Evolutionary conservation across 306 rosid species (phyloP).

Genomic region (Datisca glomerata): DNA sequence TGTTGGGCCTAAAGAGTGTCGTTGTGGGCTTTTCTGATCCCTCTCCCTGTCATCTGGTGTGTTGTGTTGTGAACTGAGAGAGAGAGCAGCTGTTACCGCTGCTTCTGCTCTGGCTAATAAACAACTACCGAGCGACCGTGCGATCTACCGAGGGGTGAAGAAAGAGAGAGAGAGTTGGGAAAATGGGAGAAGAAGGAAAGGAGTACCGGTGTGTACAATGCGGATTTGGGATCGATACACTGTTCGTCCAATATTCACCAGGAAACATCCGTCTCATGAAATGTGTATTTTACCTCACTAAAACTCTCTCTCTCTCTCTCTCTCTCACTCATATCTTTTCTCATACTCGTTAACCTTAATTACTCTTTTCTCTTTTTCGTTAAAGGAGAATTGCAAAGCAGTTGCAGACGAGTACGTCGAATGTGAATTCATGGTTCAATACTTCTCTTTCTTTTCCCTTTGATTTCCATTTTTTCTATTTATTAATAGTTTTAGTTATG

Average conservation of each 20-base stretch:
- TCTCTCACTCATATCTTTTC: background rate
- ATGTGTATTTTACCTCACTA: conserved; percentile 41
- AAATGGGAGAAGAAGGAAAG: conserved; percentile 15
- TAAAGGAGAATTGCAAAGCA: conserved; percentile 62
- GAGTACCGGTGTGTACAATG: conserved; percentile 67
- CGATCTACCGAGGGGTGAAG: background rate
- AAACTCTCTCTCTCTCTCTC: conserved; percentile 1
- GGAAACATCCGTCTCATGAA: conserved; percentile 88
- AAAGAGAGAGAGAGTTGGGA: background rate
- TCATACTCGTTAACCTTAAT: background rate
- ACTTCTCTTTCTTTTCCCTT: conserved; percentile 6
- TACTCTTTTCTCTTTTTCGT: background rate
- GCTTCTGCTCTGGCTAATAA: background rate
- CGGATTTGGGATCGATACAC: conserved; percentile 33
- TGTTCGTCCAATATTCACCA: conserved; percentile 75
- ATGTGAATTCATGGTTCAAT: conserved; percentile 66
- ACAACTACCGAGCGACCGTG: background rate
- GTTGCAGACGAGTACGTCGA: conserved; percentile 80
- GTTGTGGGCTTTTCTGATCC: no score
- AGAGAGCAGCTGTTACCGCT: background rate
- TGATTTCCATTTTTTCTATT: background rate
- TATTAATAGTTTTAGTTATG: background rate
- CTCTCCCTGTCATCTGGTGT: no score
- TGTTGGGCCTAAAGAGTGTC: no score
- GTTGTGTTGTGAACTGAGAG: no score